A percentile compares a stretch with the other conserved stretches of the same genome.
Evolutionary conservation across 352 stramenopile genomes (phyloP).

Genomic region (Pythium monospermum): DNA sequence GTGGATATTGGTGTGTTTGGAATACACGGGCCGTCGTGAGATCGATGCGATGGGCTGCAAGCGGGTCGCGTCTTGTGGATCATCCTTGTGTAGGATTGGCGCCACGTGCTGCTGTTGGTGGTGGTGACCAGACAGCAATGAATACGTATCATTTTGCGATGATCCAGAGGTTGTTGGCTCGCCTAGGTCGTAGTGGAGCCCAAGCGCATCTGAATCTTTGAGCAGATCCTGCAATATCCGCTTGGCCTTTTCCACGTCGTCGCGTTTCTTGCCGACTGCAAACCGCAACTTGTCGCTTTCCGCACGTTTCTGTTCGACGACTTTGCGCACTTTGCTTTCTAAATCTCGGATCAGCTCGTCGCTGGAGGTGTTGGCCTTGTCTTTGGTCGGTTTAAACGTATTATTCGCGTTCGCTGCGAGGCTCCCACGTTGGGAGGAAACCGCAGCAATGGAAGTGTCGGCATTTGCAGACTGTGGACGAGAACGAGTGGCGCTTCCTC

Average conservation of each 20-base stretch:
- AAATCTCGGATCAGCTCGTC: conserved; percentile 76
- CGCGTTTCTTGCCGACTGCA: conserved; percentile 52
- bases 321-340: conserved; percentile 69
- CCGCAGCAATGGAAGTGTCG: background rate
- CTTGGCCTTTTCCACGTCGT: conserved; percentile 60
- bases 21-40: conserved; percentile 72
- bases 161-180: background rate
- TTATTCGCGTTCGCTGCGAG: no score
- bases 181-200: conserved; percentile 42
- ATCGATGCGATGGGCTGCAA: conserved; percentile 72
- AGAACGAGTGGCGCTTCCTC: background rate
- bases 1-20: conserved; percentile 81
- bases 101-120: conserved; percentile 7
- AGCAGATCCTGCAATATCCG: conserved; percentile 68
- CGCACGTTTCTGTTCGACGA: conserved; percentile 72
- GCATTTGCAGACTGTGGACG: conserved; percentile 19
- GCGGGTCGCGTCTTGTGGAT: conserved; percentile 38
- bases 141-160: background rate
- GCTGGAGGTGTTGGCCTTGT: conserved; percentile 52
- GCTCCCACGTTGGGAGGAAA: no score
- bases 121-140: no score
- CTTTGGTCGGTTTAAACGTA: conserved; percentile 17
- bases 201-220: conserved; percentile 67
- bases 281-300: conserved; percentile 76
- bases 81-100: conserved; percentile 2